Evolutionary conservation across 805 yeast genomes (phyloP), one percentile per base, ranked within the genome.

Genomic region (Scheffersomyces lignosus): DNA sequence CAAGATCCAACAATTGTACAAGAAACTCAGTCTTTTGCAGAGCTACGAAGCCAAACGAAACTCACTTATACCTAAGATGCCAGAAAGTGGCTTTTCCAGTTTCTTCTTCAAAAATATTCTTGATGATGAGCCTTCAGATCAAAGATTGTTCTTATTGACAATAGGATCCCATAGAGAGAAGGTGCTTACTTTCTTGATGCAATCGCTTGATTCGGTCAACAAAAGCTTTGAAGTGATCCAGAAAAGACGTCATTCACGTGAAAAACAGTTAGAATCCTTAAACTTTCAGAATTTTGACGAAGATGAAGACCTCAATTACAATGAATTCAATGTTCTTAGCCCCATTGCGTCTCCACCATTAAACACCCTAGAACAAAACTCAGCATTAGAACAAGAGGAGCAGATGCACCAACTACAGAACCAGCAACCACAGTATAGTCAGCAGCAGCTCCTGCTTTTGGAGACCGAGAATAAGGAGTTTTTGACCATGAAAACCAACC

Each of bases 381-480:
- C 12, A 9, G 8, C 14, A 10, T 22, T 14, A 6, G 24, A 29
- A 12, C 26, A 35, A n/a, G 41, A 24, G 10, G 34, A 27, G 6
- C 24, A 7, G 29, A 22, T 4, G 15, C 16, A 12, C 28, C 35
- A 9, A 24, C 29, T 2, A 33, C 29, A 9, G 30, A 15, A 4
- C n/a, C 39, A 4, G 32, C 32, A 4, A 9, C 48, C 45, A 6
- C 48, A 50, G 12, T 51, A 76, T 4, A 48, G 75, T 0, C 78
- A 73, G 37, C 78, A 77, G 40, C 88, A 83, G 51, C 47, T 82
- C 12, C 81, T 78, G 47, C 65, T 75, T 33, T 60, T 83, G 20
- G 73, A 77, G 38, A 58, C 62, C 14, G 93, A 84, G 51, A 85
- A 82, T 54, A 68, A 75, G 38, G 76, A 75, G 40, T 54, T 77